Base-by-base conservation (phyloP, 495 filamentous ascomycete genomes). In the Usnea hakonensis region DNA sequence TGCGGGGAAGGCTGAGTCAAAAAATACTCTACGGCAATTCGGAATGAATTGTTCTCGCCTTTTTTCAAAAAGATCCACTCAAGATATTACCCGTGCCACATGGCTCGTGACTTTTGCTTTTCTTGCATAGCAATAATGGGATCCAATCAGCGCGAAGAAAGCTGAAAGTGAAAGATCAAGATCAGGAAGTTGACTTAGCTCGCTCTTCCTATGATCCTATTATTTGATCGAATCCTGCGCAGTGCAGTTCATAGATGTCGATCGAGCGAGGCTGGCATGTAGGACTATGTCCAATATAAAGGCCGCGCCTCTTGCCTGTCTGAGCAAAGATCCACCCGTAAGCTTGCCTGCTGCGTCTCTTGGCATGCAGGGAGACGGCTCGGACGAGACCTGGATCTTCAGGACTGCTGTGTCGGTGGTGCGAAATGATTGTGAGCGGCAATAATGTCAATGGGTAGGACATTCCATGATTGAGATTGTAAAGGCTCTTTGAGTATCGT, bases 1-100 rank as follows among this genome's bases (percentile, higher is more conserved):
- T 52, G 48, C 28, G 48, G 48, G 32, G 14, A 52, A 52, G 28
- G 48, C 48, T 52, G 48, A 50, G 26, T n/a, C n/a, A n/a, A n/a
- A n/a, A n/a, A n/a, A n/a, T n/a, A n/a, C n/a, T n/a, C n/a, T n/a
- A n/a, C n/a, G n/a, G n/a, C n/a, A n/a, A n/a, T n/a, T n/a, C n/a
- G n/a, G n/a, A n/a, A 32, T 50, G 46, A 48, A 26, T 21, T 5
- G 35, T 28, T 26, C 44, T 28, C 21, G 44, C 21, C n/a, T 48
- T 50, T n/a, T 1, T 23, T 30, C 16, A 7, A 17, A 9, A 7
- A 50, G 21, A 23, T 26, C 43, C 43, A 46, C 21, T 46, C 43
- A 26, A 14, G 13, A 7, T 2, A 26, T 16, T 50, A 30, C 5
- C 16, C 13, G 26, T 30, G 46, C 14, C 46, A 30, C 46, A 28